phyloP scores from a whole-genome alignment of 192 early-diverging fungal genomes.

The Backusella mclennaniae region DNA sequence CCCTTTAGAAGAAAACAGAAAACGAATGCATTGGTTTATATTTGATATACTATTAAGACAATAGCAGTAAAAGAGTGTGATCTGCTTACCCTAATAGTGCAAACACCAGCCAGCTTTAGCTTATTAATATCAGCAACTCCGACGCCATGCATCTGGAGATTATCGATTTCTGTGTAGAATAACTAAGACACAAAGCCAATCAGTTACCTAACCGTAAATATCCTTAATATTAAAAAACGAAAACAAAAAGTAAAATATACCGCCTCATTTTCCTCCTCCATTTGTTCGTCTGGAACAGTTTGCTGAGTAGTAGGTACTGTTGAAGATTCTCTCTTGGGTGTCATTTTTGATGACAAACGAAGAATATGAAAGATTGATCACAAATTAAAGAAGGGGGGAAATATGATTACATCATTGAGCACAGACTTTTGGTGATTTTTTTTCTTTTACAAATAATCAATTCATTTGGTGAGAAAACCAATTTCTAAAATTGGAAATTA shows the following conservation, averaged over 20 bases:
- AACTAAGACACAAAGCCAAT: conserved; percentile 23
- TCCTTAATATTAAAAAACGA: not conserved
- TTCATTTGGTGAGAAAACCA: not conserved
- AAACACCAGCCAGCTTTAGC: conserved; percentile 72
- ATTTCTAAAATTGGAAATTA: not conserved
- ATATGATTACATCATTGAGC: not conserved
- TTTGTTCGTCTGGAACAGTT: not conserved
- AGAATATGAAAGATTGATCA: not conserved
- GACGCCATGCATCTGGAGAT: conserved; percentile 63
- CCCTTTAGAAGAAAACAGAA: conserved; percentile 38
- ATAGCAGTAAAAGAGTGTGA: not conserved
- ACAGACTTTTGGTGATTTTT: not conserved
- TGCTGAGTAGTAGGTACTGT: not conserved
- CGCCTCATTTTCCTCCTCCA: not conserved
- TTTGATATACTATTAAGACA: not conserved
- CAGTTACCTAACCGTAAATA: not conserved
- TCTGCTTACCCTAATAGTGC: conserved; percentile 62
- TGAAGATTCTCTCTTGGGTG: not conserved
- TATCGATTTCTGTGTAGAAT: conserved; percentile 48
- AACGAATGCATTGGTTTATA: not conserved
- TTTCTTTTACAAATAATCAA: not conserved
- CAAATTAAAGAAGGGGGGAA: not conserved
- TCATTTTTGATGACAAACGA: not conserved
- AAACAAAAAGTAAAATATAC: not conserved
- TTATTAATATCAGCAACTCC: conserved; percentile 77